A percentile compares a stretch with the other conserved stretches of the same genome.
Conservation (phyloP, 2,329 filamentous ascomycete species). For the Pseudocercospora musae region DNA sequence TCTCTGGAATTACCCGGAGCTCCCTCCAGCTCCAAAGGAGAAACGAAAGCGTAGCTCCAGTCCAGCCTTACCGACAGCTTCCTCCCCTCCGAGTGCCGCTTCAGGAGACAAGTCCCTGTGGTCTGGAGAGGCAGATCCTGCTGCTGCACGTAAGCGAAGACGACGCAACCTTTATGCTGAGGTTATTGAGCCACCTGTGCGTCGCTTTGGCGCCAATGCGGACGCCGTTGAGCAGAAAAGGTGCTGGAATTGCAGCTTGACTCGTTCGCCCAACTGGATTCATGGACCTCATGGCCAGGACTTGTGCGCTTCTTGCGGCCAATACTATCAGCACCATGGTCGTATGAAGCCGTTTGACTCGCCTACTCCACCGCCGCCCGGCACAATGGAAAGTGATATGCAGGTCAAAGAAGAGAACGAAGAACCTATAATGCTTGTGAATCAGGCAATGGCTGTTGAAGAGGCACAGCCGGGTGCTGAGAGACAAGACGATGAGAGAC, state of each 20-base stretch:
- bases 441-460: background rate
- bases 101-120: constrained; percentile 21
- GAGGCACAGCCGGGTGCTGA: background rate
- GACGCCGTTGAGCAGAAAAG: constrained; percentile 12
- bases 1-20: constrained; percentile 29
- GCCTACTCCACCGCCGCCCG: constrained; percentile 17
- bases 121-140: constrained; percentile 13
- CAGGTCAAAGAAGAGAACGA: background rate
- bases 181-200: background rate
- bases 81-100: constrained; percentile 15
- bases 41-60: constrained; percentile 17
- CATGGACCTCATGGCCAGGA: constrained; percentile 28
- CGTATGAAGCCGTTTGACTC: constrained; percentile 28
- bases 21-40: constrained; percentile 8
- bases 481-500: background rate
- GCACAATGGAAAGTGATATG: background rate
- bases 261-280: constrained; percentile 25
- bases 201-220: constrained; percentile 7
- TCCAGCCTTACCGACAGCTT: constrained; percentile 6
- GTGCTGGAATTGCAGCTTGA: constrained; percentile 31
- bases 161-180: background rate
- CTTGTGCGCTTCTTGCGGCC: constrained; percentile 32
- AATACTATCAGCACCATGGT: constrained; percentile 31
- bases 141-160: constrained; percentile 3
- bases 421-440: background rate